A percentile compares a stretch with the other conserved stretches of the same genome.
Conservation (phyloP, 768 basidiomycete species). For the Naematelia aurantialba region DNA sequence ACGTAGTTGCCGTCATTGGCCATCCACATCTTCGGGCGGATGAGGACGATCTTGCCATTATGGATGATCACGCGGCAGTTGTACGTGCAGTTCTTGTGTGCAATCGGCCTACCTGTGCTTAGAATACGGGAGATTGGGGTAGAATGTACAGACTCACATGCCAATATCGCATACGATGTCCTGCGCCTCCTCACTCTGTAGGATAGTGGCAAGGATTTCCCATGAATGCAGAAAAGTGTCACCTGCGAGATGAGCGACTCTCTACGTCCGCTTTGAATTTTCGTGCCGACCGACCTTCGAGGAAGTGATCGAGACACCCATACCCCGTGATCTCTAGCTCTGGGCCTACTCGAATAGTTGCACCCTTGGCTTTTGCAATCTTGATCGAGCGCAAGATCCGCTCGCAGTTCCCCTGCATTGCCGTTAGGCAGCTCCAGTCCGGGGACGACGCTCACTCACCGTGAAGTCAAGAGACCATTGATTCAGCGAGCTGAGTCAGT, state of each 20-base stretch:
- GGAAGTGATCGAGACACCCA: slow-evolving; percentile 94
- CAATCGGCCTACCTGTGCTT: slow-evolving; percentile 68
- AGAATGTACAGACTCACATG: slow-evolving; percentile 77
- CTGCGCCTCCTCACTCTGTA: slow-evolving; percentile 69
- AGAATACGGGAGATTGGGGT: slow-evolving; percentile 3
- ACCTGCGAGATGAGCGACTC: slow-evolving; percentile 55
- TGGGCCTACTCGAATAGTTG: slow-evolving; percentile 87
- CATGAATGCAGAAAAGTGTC: slow-evolving; percentile 95
- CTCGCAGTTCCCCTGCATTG: slow-evolving; percentile 85
- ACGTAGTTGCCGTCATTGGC: slow-evolving; percentile 98
- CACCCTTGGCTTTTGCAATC: slow-evolving; percentile 82
- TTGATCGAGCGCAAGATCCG: slow-evolving; percentile 82
- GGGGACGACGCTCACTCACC: slow-evolving; percentile 53
- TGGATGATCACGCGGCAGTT: slow-evolving; percentile 91
- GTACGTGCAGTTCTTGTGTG: slow-evolving; percentile 97
- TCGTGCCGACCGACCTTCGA: slow-evolving; percentile 70
- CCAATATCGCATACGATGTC: slow-evolving; percentile 96
- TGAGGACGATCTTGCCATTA: slow-evolving; percentile 80
- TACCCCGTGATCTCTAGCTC: slow-evolving; percentile 98
- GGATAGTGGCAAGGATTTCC: slow-evolving; percentile 91
- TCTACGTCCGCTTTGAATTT: not conserved
- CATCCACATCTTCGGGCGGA: slow-evolving; percentile 99
- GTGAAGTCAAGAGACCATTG: slow-evolving; percentile 98
- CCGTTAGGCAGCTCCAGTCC: not conserved
- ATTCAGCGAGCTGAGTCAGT: slow-evolving; percentile 57